These are phyloP conservation scores for Linum trigynum DNA, from an alignment of 345 rosid genomes.

Conservation along the genomic window DNA sequence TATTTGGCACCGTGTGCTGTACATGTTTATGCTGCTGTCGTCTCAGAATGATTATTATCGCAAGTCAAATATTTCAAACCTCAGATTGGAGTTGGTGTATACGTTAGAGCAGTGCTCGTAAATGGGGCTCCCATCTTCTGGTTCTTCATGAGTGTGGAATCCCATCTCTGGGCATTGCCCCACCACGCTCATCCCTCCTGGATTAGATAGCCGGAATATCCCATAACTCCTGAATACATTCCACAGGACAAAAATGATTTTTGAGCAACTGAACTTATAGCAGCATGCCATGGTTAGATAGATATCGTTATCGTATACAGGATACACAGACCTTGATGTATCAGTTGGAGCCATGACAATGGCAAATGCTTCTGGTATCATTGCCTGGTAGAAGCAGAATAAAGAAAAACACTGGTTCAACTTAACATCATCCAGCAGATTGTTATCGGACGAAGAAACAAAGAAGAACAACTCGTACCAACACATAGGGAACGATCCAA, in stretches of 20 bases:
- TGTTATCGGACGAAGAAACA: background rate
- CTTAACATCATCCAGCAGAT: background rate
- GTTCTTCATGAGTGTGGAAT: conserved; percentile 69
- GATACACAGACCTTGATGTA: conserved; percentile 42
- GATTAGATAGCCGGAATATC: conserved; percentile 62
- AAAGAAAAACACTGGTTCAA: background rate
- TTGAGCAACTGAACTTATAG: background rate
- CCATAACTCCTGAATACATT: conserved; percentile 46
- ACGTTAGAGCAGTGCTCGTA: conserved; percentile 71
- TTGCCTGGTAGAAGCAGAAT: conserved; percentile 33
- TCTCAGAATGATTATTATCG: conserved; percentile 28
- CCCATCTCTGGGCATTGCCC: conserved; percentile 57
- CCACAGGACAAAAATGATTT: background rate
- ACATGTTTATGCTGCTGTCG: no score
- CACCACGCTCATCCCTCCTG: conserved; percentile 64
- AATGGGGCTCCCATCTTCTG: conserved; percentile 57
- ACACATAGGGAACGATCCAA: background rate
- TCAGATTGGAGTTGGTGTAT: conserved; percentile 67
- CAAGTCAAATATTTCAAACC: conserved; percentile 86
- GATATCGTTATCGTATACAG: background rate
- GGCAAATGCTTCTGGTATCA: conserved; percentile 90
- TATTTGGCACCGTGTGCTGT: no score
- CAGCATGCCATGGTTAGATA: background rate
- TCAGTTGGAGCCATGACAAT: conserved; percentile 91
- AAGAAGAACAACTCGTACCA: background rate